These are phyloP conservation scores for Stenocarpella maydis DNA, from an alignment of 2,329 filamentous ascomycete species.

Conservation along the genomic window DNA sequence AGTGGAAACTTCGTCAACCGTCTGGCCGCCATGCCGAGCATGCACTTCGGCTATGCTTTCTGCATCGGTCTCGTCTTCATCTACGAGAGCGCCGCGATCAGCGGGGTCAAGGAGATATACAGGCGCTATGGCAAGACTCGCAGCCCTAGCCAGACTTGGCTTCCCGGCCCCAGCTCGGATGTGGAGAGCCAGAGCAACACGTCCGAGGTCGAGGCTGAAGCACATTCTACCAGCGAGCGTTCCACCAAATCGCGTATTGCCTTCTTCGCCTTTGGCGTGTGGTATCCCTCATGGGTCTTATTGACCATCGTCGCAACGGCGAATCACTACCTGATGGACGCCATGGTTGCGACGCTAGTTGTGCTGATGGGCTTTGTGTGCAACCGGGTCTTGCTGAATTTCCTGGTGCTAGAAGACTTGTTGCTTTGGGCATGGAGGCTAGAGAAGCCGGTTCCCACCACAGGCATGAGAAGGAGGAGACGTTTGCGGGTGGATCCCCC, in stretches of 20 bases:
- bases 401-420: conserved; percentile 71
- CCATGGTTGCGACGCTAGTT: conserved; percentile 68
- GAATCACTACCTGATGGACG: conserved; percentile 72
- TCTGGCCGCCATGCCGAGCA: conserved; percentile 65
- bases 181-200: conserved; percentile 26
- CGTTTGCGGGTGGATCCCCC: conserved; percentile 8
- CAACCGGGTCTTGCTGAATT: conserved; percentile 62
- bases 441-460: conserved; percentile 68
- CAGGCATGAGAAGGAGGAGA: conserved; percentile 39
- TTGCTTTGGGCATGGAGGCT: conserved; percentile 68
- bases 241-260: conserved; percentile 29
- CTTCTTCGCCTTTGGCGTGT: conserved; percentile 50
- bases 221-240: conserved; percentile 30
- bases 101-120: conserved; percentile 33
- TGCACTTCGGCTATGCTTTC: conserved; percentile 66
- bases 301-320: conserved; percentile 68
- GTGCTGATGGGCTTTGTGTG: conserved; percentile 66
- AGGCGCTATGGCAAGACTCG: conserved; percentile 34
- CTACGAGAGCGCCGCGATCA: conserved; percentile 53
- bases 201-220: conserved; percentile 11
- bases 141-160: conserved; percentile 32
- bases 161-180: conserved; percentile 26
- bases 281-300: conserved; percentile 62
- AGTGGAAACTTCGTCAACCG: conserved; percentile 65
- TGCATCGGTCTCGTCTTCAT: conserved; percentile 61